Base-by-base conservation (phyloP, 1,284 basidiomycete genomes). In the Fomitiporia mediterranea region DNA sequence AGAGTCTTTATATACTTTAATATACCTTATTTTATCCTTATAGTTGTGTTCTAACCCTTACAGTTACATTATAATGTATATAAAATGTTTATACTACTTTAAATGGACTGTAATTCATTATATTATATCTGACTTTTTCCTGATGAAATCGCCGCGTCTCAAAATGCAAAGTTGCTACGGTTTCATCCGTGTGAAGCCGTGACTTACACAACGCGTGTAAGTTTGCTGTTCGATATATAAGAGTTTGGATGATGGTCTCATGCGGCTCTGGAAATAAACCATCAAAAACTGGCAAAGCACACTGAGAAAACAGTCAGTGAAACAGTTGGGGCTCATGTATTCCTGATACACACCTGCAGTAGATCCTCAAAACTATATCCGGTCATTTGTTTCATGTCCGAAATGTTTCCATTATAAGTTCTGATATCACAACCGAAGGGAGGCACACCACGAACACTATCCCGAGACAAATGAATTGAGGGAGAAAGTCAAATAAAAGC, bases 131-230 rank as follows among this genome's bases (percentile, higher is more conserved):
- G n/a, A n/a, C n/a, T n/a, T n/a, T n/a, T n/a, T n/a, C n/a, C n/a
- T n/a, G n/a, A n/a, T n/a, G n/a, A n/a, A 69, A 56, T 1, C 19
- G 32, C 1, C 47, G 48, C 1, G 66, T 70, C 0, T 57, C 17
- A 8, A 43, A 11, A 0, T 63, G 49, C 2, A 69, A 56, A 19
- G 58, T 34, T 0, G 21, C 28, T 0, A 70, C 51, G 0, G 68
- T 65, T 0, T 30, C 48, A 4, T 67, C 63, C 3, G 67, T 69
- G 44, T 70, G 69, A 35, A 69, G 55, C 2, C 66, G 62, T 21
- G 70, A 56, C 55, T 71, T 70, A 0, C 67, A 67, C 1, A 68
- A 44, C 0, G 59, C 65, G 50, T 71, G 69, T 65, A 67, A 68
- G 8, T 63, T 39, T 0, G 62, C 62, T 4, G 64, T 27, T 0